Evolutionary conservation across 2,329 filamentous ascomycete genomes (phyloP), one percentile per base, ranked within the genome.

Genomic region (Microcyclospora tardicrescens): DNA sequence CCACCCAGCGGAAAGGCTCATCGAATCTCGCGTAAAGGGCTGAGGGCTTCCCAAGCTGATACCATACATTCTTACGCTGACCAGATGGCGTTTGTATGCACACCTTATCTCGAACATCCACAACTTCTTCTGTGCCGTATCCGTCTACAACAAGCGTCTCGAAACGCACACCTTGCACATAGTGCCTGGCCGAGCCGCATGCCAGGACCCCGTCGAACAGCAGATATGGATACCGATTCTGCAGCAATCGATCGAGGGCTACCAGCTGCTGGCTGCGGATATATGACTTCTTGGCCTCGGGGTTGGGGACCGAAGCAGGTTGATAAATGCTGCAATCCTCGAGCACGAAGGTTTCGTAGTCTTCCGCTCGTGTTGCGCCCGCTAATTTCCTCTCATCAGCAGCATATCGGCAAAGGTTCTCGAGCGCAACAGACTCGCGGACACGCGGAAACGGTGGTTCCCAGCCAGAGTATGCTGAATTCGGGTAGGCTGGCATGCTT

Each of bases 1-100:
- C 79, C 1, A 87, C 58, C 82, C 82, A 91, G 0, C 77, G 42
- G 43, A 85, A 89, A 0, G 73, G 68, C 0, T 60, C 35, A 42
- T 78, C 71, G 48, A 79, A 86, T 2, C 74, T 61, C 10, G 43
- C 44, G 50, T 91, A 93, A 29, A 77, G 75, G 0, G 44, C 19
- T 0, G 75, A 65, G 0, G 84, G 79, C 1, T 41, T 45, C 1
- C 50, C 50, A 1, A 93, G 57, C 9, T 67, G 67, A 52, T 86
- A 91, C 64, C 78, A 89, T 0, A 84, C 56, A 15, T 39, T 36
- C 3, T 34, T 28, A 5, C 10, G 34, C 10, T 65, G 55, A 11
- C 53, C 52, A 1, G 51, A 50, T 0, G 47, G 35, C 0, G 81
- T 81, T 13, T 74, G 69, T 2, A 89, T 68, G 71, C 79, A 87